Evolutionary conservation across 106 monocot species (phyloP).

Genomic region (Iris macrosiphon): DNA sequence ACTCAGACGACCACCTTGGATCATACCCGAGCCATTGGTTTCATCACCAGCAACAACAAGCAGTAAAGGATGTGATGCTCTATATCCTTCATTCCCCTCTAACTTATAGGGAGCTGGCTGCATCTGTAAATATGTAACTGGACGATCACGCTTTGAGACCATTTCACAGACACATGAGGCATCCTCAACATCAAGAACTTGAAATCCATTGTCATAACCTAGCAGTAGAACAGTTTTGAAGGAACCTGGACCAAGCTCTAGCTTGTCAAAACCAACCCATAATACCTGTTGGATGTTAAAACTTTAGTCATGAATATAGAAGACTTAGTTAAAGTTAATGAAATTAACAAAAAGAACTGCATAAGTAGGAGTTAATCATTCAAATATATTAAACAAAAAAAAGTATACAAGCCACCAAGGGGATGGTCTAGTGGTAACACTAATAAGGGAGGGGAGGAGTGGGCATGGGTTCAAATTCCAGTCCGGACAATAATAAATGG

Average conservation of each 20-base stretch:
- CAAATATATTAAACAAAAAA: no score
- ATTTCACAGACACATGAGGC: constrained; percentile 88
- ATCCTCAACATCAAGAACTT: constrained; percentile 97
- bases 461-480: no score
- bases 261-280: constrained; percentile 93
- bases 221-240: constrained; percentile 81
- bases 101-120: constrained; percentile 60
- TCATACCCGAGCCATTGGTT: constrained; percentile 70
- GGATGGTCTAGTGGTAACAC: no score
- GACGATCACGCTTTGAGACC: constrained; percentile 91
- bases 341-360: no score
- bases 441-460: no score
- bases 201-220: constrained; percentile 92
- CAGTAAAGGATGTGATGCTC: constrained; percentile 79
- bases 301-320: no score
- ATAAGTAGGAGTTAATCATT: no score
- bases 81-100: constrained; percentile 62
- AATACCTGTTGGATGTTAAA: constrained; percentile 88
- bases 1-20: constrained; percentile 83
- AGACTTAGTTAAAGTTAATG: no score
- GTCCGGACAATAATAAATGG: no score
- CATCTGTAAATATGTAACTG: constrained; percentile 92
- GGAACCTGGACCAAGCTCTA: constrained; percentile 54
- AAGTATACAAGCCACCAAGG: no score
- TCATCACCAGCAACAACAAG: constrained; percentile 93